A percentile compares a stretch with the other conserved stretches of the same genome.
phyloP scores from a whole-genome alignment of 192 early-diverging fungal genomes.

The Radiomyces spectabilis region DNA sequence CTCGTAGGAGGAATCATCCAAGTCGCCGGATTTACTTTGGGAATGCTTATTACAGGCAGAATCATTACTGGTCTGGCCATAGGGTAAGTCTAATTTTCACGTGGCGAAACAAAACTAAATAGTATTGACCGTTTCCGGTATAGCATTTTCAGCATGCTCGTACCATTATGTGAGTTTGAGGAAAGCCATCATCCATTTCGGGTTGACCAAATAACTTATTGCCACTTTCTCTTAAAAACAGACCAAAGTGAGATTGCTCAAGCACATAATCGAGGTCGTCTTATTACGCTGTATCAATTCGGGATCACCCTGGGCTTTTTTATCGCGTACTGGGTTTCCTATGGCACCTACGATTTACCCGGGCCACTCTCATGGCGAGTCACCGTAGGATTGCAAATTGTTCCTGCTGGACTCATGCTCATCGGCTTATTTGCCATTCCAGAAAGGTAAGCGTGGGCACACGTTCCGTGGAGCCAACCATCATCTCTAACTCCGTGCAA shows the following conservation, averaged over 20 bases:
- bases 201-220: no score
- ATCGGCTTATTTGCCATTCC: constrained; percentile 11
- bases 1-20: constrained; percentile 41
- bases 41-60: constrained; percentile 38
- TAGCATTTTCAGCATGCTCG: constrained; percentile 43
- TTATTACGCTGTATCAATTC: constrained; percentile 80
- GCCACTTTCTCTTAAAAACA: neutral
- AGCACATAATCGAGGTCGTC: constrained; percentile 64
- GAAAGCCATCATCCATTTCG: no score
- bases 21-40: constrained; percentile 29
- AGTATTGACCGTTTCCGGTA: constrained; percentile 2
- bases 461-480: no score
- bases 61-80: constrained; percentile 43
- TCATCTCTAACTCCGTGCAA: no score
- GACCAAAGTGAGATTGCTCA: constrained; percentile 47
- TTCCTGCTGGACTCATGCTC: constrained; percentile 8
- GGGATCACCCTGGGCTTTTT: constrained; percentile 79
- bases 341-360: constrained; percentile 1
- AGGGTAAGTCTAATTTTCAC: constrained; percentile 25
- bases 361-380: neutral
- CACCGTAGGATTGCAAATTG: constrained; percentile 1
- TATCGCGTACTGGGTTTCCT: constrained; percentile 26
- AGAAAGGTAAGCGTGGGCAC: constrained; percentile 12
- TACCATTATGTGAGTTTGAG: constrained; percentile 36
- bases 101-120: neutral